Evolutionary conservation across 2,329 filamentous ascomycete genomes (phyloP).

Genomic region (Neoarthrinium moseri): DNA sequence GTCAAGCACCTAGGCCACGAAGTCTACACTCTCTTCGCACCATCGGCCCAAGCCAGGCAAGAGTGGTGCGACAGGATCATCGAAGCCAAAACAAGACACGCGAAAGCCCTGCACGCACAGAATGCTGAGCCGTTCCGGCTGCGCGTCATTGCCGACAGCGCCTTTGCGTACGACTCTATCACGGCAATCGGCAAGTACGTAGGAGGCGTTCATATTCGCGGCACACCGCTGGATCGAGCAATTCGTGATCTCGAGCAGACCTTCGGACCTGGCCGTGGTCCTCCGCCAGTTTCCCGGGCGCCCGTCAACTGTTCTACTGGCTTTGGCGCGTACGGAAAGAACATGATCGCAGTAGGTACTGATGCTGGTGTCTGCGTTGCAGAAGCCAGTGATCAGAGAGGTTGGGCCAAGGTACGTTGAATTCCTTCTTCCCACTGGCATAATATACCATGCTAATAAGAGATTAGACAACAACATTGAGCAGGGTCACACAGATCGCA

Average conservation of each 20-base stretch:
- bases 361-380: constrained; percentile 92
- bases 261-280: constrained; percentile 69
- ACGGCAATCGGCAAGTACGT: constrained; percentile 58
- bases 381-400: constrained; percentile 83
- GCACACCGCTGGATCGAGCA: constrained; percentile 87
- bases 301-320: constrained; percentile 90
- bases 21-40: constrained; percentile 86
- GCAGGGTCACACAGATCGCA: constrained; percentile 84
- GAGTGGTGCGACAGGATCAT: constrained; percentile 95
- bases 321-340: constrained; percentile 79
- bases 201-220: constrained; percentile 72
- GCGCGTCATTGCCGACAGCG: constrained; percentile 86
- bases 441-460: constrained; percentile 16
- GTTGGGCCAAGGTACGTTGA: constrained; percentile 76
- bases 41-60: constrained; percentile 68
- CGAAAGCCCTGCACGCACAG: constrained; percentile 82
- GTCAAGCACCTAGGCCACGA: constrained; percentile 95
- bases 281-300: constrained; percentile 77
- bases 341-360: constrained; percentile 90
- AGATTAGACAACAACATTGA: constrained; percentile 69
- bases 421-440: no score
- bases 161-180: constrained; percentile 76
- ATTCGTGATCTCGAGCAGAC: constrained; percentile 83
- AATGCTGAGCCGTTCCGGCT: constrained; percentile 95
- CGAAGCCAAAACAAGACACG: constrained; percentile 91